These are phyloP conservation scores for Macadamia integrifolia DNA, from an alignment of 164 flowering plant genomes.

Conservation along the genomic window DNA sequence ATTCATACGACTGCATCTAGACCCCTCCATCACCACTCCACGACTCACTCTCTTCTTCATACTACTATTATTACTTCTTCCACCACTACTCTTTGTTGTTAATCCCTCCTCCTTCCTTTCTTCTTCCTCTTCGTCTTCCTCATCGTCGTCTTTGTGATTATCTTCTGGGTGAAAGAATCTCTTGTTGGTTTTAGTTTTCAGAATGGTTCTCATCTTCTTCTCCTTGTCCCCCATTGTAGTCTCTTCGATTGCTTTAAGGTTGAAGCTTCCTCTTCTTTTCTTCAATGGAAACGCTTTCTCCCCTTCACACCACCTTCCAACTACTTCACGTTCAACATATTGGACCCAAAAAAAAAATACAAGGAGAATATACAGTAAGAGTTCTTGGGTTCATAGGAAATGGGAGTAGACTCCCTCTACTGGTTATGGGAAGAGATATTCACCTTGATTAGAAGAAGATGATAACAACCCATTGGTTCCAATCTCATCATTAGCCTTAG, in stretches of 20 bases:
- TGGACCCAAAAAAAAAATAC: too few relatives aligned
- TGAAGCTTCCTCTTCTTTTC: constrained; percentile 45
- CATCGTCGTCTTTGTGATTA: not conserved
- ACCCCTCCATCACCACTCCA: constrained; percentile 19
- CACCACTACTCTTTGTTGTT: not conserved
- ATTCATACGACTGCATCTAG: constrained; percentile 79
- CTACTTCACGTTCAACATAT: not conserved
- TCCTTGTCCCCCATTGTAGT: not conserved
- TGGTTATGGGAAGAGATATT: not conserved
- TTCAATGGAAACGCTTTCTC: constrained; percentile 41
- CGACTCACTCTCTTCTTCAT: constrained; percentile 18
- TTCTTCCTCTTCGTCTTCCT: constrained; percentile 4
- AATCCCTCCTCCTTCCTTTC: not conserved
- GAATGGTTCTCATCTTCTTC: constrained; percentile 12
- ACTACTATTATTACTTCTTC: not conserved
- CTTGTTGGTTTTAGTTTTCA: constrained; percentile 29
- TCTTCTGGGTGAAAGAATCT: constrained; percentile 9
- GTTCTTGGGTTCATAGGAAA: too few relatives aligned
- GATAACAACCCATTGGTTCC: not conserved
- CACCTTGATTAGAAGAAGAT: not conserved
- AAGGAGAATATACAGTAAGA: too few relatives aligned
- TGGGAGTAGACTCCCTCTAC: too few relatives aligned
- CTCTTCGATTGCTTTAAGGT: constrained; percentile 11
- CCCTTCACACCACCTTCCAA: constrained; percentile 34
- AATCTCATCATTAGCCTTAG: not conserved